These are phyloP conservation scores for Eudorina sp. DNA, from an alignment of 139 green algal genomes.

Conservation along the genomic window DNA sequence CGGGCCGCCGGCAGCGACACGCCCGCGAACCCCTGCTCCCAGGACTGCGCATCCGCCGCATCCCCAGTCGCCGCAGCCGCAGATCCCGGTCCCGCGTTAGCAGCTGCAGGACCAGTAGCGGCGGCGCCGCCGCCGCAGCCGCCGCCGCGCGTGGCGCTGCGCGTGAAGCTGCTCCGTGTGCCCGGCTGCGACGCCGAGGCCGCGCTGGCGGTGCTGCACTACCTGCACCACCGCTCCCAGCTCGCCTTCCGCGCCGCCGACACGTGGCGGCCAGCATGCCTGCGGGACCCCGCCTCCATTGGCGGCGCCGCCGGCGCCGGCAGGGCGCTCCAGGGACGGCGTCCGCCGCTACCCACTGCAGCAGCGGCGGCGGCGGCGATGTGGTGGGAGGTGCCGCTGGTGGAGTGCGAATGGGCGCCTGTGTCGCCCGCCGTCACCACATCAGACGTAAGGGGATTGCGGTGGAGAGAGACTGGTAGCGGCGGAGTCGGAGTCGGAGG, in stretches of 20 bases:
- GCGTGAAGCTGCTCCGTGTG: constrained; percentile 4
- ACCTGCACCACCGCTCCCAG: constrained; percentile 21
- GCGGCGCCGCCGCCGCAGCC: not conserved
- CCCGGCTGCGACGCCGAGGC: constrained; percentile 35
- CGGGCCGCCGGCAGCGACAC: too few relatives aligned
- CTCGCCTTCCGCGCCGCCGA: not conserved
- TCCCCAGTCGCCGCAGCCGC: not conserved
- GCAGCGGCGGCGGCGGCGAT: not conserved
- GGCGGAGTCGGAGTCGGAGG: not conserved
- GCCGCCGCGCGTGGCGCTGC: not conserved
- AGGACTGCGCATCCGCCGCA: not conserved
- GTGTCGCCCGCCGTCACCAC: not conserved
- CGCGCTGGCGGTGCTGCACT: not conserved
- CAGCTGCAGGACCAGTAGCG: not conserved
- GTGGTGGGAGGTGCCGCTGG: not conserved
- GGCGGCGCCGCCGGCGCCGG: not conserved
- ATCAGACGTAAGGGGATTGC: not conserved
- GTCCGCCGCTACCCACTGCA: too few relatives aligned
- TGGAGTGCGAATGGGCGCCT: constrained; percentile 7
- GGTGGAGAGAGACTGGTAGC: not conserved
- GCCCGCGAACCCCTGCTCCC: not conserved
- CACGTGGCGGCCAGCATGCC: too few relatives aligned
- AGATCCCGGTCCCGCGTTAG: too few relatives aligned
- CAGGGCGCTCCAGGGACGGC: not conserved
- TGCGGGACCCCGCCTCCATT: not conserved